These are phyloP conservation scores for Hevea brasiliensis DNA, from an alignment of 345 rosid genomes.

Conservation along the genomic window DNA sequence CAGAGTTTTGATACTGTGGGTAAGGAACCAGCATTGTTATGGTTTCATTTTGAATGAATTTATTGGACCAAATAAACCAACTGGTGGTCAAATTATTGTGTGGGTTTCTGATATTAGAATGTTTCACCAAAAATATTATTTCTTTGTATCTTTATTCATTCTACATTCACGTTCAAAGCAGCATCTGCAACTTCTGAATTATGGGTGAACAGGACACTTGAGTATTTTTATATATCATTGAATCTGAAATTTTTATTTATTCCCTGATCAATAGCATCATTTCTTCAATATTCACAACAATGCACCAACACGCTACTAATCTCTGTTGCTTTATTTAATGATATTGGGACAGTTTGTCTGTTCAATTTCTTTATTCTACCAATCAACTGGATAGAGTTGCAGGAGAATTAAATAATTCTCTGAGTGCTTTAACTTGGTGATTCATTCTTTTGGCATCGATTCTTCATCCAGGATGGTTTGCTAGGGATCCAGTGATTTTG, in stretches of 20 bases:
- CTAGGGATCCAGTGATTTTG: slow-evolving; percentile 64
- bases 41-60: neutral
- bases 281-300: neutral
- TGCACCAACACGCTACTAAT: neutral
- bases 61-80: neutral
- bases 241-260: neutral
- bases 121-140: neutral
- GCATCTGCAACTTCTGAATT: neutral
- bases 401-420: too few species aligned
- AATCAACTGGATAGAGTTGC: too few species aligned
- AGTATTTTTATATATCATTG: neutral
- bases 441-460: slow-evolving; percentile 8
- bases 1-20: slow-evolving; percentile 95
- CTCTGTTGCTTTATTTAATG: neutral
- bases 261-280: neutral
- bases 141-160: neutral
- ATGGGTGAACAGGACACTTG: neutral
- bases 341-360: neutral
- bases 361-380: neutral
- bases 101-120: neutral
- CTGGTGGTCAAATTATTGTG: too few species aligned
- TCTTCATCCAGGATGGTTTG: slow-evolving; percentile 78
- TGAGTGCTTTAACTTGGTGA: neutral
- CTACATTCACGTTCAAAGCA: neutral
- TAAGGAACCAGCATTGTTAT: slow-evolving; percentile 25